These are phyloP conservation scores for Pythium vanterpoolii DNA, from an alignment of 352 stramenopile species.

Conservation along the genomic window DNA sequence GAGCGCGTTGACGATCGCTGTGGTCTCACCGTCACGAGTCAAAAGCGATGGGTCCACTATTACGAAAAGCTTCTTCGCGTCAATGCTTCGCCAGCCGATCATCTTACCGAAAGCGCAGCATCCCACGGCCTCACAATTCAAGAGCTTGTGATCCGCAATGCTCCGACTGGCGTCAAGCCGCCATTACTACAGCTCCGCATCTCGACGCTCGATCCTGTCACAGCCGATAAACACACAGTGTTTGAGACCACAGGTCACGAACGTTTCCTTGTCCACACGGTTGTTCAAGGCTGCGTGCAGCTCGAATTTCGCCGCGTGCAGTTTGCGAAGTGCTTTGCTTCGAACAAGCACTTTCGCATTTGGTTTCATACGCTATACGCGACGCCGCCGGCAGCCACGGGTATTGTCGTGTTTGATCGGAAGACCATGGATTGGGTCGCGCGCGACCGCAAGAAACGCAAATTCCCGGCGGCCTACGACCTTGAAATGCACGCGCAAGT, in stretches of 20 bases:
- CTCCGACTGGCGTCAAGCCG: slow-evolving; percentile 30
- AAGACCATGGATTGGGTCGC: slow-evolving; percentile 53
- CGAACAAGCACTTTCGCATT: slow-evolving; percentile 63
- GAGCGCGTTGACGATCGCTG: slow-evolving; percentile 51
- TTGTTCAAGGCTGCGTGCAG: slow-evolving; percentile 49
- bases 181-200: slow-evolving; percentile 50
- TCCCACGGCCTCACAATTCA: slow-evolving; percentile 24
- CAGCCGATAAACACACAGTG: slow-evolving; percentile 25
- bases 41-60: slow-evolving; percentile 74
- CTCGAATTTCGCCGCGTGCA: slow-evolving; percentile 53
- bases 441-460: slow-evolving; percentile 57
- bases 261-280: slow-evolving; percentile 41
- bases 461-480: slow-evolving; percentile 61
- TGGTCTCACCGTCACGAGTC: slow-evolving; percentile 61
- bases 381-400: slow-evolving; percentile 21
- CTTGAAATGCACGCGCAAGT: slow-evolving; percentile 40
- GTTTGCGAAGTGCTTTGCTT: slow-evolving; percentile 26
- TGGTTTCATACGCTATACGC: slow-evolving; percentile 72
- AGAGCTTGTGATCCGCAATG: slow-evolving; percentile 41
- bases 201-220: slow-evolving; percentile 24
- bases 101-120: slow-evolving; percentile 5
- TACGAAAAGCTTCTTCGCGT: slow-evolving; percentile 31
- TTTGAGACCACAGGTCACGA: slow-evolving; percentile 51
- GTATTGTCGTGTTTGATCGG: slow-evolving; percentile 2
- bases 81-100: background rate